Evolutionary conservation across 441 rosid species (phyloP), one percentile per base, ranked within the genome.

Genomic region (Bruguiera hainesii): DNA sequence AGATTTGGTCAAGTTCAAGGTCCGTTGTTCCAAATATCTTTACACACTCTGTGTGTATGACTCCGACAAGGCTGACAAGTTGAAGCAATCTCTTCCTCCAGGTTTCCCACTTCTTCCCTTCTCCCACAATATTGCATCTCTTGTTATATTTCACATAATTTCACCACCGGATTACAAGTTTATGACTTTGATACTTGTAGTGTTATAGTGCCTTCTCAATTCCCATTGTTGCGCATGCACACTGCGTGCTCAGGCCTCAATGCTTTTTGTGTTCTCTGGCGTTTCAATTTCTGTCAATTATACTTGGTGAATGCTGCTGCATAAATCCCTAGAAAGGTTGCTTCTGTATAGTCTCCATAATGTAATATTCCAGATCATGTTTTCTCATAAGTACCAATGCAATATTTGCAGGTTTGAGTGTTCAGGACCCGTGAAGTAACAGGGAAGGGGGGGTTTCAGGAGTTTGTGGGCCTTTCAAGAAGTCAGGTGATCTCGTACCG

Each of bases 51-150:
- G 90, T 26, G 94, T 88, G 42, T 83, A 81, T 0, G 94, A 88
- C 66, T 64, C 84, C 0, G 94, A 86, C 80, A 88, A 90, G 78
- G 96, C 96, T 0, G 87, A 88, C 69, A 90, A 90, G 82, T 85
- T 88, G 79, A 90, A 85, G 85, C 94, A 90, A 64, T 88, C 91
- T 78, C 91, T 86, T 66, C 91, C 96, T 60, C 94, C 96, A 81
- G 90, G 96, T 85, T 71, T 37, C 15, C 48, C 18, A 42, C 48
- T 42, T 13, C 3, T 42, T 42, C 48, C 48, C 18, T 42, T 42
- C 48, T 42, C 48, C 48, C 48, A 11, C 48, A 3, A 3, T 13
- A 11, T 42, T 42, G 18, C 48, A 42, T 42, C 48, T 42, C 48
- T 42, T 11, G 5, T 3, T 13, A 42, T 11, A 13, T 42, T 42